A percentile compares a stretch with the other conserved stretches of the same genome.
Conservation (phyloP, 768 basidiomycete species). For the Hemileccinum rubropunctum region DNA sequence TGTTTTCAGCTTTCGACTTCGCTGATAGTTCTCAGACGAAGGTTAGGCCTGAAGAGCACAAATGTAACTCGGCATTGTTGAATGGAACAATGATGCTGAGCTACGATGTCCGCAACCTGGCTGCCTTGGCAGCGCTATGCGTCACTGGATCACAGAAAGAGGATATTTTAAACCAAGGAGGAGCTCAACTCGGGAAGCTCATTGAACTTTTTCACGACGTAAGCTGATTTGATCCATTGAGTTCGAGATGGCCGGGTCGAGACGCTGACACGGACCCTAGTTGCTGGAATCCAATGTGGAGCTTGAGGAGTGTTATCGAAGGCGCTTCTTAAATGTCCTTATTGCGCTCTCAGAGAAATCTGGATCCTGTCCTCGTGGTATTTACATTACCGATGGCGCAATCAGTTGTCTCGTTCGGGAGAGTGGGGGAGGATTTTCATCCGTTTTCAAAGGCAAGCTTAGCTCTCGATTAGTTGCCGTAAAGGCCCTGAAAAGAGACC, state of each 20-base stretch:
- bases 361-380: slow-evolving; percentile 18
- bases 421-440: slow-evolving; percentile 21
- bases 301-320: slow-evolving; percentile 17
- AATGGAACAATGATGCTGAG: slow-evolving; percentile 12
- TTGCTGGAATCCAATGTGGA: slow-evolving; percentile 19
- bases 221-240: not conserved
- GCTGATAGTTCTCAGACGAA: slow-evolving; percentile 14
- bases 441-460: slow-evolving; percentile 18
- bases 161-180: slow-evolving; percentile 2
- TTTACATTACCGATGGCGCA: slow-evolving; percentile 5
- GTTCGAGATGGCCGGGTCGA: not conserved
- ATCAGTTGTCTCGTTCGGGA: slow-evolving; percentile 6
- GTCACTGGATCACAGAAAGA: slow-evolving; percentile 6
- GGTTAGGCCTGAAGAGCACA: slow-evolving; percentile 10
- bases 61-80: slow-evolving; percentile 25
- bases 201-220: slow-evolving; percentile 26
- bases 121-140: slow-evolving; percentile 11
- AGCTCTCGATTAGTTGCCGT: slow-evolving; percentile 28
- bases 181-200: slow-evolving; percentile 6
- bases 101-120: slow-evolving; percentile 21
- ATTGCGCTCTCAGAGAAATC: slow-evolving; percentile 19
- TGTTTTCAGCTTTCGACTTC: not conserved
- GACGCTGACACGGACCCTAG: slow-evolving; percentile 11
- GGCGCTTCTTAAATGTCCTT: slow-evolving; percentile 15
- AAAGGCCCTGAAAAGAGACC: slow-evolving; percentile 12